These are phyloP conservation scores for Taxillus chinensis DNA, from an alignment of 164 flowering plant genomes.

Conservation along the genomic window DNA sequence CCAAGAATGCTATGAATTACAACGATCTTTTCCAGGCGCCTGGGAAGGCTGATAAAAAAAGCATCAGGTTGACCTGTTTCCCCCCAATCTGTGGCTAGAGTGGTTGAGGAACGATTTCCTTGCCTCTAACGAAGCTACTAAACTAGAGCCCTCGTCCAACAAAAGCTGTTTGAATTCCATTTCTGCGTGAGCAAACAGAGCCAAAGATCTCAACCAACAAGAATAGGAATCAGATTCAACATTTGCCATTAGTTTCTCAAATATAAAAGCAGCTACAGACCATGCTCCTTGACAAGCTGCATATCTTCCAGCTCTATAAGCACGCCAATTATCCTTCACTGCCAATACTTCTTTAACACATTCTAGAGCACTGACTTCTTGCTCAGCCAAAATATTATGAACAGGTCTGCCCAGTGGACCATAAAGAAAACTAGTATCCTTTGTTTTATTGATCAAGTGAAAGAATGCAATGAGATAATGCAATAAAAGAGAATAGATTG, in stretches of 20 bases:
- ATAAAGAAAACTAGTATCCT: conserved; percentile 8
- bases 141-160: not conserved
- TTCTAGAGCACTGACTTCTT: not conserved
- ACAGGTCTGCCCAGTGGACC: conserved; percentile 5
- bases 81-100: conserved; percentile 6
- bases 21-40: conserved; percentile 19
- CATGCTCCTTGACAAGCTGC: conserved; percentile 1
- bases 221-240: not conserved
- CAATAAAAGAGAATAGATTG: conserved; percentile 27
- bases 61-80: conserved; percentile 12
- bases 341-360: not conserved
- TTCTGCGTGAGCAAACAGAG: not conserved
- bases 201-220: not conserved
- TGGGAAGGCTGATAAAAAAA: conserved; percentile 6
- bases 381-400: not conserved
- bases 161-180: not conserved
- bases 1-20: conserved; percentile 17
- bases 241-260: not conserved
- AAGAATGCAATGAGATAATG: conserved; percentile 20
- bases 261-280: not conserved
- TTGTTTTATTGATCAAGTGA: conserved; percentile 5
- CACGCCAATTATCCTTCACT: not conserved
- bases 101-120: not conserved
- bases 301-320: not conserved
- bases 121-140: not conserved